Evolutionary conservation across 225 moss, liverwort and hornwort species (phyloP).

Genomic region (Climacium dendroides): DNA sequence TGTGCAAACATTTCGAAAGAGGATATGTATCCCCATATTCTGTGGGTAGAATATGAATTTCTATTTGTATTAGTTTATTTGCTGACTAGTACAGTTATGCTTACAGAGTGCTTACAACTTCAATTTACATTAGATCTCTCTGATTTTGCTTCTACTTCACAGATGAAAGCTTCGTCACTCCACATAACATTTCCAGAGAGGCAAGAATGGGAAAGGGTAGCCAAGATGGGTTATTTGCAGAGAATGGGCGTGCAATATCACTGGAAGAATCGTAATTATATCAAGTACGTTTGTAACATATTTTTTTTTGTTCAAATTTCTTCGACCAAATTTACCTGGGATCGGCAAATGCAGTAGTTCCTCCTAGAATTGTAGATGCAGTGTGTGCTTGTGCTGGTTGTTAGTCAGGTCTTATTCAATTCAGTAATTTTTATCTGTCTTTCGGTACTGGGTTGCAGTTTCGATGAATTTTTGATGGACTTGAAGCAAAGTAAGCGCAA

Average conservation of each 20-base stretch:
- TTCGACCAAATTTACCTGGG: neutral
- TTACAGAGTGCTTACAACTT: neutral
- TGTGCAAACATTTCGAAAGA: neutral
- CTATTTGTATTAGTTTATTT: neutral
- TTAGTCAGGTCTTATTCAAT: neutral
- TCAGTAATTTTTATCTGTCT: neutral
- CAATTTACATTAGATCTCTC: neutral
- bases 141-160: neutral
- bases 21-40: neutral
- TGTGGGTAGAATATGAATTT: neutral
- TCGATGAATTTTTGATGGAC: constrained; percentile 92
- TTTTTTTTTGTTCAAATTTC: neutral
- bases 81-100: neutral
- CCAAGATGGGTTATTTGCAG: constrained; percentile 74
- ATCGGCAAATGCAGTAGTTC: neutral
- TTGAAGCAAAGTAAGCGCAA: constrained; percentile 99
- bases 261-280: constrained; percentile 84
- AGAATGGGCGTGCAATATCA: constrained; percentile 95
- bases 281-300: constrained; percentile 18
- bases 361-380: neutral
- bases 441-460: constrained; percentile 36
- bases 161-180: constrained; percentile 88
- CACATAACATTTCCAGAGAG: constrained; percentile 87
- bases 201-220: constrained; percentile 74
- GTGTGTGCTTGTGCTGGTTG: neutral